phyloP scores from a whole-genome alignment of 129 eudicot genomes.

The Smallanthus sonchifolius region DNA sequence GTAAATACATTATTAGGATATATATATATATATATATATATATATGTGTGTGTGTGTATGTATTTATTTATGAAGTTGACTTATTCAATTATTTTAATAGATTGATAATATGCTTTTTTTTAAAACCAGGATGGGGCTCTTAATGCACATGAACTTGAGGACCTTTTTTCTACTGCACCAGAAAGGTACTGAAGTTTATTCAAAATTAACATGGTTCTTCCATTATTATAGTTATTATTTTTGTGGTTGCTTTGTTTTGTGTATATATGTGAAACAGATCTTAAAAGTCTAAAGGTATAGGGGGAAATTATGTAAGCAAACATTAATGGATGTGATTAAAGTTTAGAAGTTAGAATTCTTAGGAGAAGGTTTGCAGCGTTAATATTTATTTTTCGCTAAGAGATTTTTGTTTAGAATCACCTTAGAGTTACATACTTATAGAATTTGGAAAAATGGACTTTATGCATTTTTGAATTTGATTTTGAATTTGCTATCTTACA shows the following conservation, averaged over 20 bases:
- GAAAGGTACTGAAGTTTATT: slow-evolving; percentile 57
- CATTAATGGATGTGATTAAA: neutral
- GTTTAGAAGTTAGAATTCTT: neutral
- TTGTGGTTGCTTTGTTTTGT: neutral
- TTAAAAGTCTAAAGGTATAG: neutral
- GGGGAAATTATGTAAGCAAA: neutral
- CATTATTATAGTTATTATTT: neutral
- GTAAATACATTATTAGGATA: neutral
- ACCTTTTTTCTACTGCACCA: slow-evolving; percentile 91
- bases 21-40: neutral
- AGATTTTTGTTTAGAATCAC: neutral
- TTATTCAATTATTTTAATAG: neutral
- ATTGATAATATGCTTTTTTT: slow-evolving; percentile 7
- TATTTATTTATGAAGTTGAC: neutral
- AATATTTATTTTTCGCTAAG: neutral
- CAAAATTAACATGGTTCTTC: slow-evolving; percentile 2
- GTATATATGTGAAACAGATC: neutral
- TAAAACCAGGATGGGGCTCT: slow-evolving; percentile 74
- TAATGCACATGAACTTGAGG: slow-evolving; percentile 68
- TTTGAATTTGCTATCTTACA: slow-evolving; percentile 10
- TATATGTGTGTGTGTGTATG: too few relatives aligned
- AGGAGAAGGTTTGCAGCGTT: neutral
- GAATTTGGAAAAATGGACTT: neutral
- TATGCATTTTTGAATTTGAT: neutral
- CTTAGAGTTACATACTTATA: neutral